Conservation (phyloP, 2,329 filamentous ascomycete genomes). For the Aureobasidium sp. region DNA sequence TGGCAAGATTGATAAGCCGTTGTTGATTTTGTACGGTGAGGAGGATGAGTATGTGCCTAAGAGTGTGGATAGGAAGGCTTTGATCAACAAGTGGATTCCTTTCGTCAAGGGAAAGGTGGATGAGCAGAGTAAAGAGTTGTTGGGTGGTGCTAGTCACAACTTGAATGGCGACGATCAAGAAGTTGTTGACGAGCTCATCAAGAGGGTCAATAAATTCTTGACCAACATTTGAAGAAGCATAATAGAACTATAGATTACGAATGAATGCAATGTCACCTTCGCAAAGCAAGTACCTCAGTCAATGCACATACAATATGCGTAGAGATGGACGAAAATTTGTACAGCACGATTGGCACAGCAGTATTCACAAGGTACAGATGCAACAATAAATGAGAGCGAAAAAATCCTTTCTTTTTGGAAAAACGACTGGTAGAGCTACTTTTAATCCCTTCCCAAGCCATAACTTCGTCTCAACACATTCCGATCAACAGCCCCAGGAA, state of each 20-base stretch:
- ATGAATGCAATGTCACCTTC: not conserved
- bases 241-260: not conserved
- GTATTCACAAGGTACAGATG: not conserved
- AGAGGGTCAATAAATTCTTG: conserved; percentile 44
- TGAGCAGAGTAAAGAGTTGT: conserved; percentile 41
- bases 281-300: not conserved
- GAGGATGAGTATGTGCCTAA: conserved; percentile 59
- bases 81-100: conserved; percentile 53
- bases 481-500: conserved; percentile 2
- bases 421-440: conserved; percentile 10
- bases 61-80: conserved; percentile 49
- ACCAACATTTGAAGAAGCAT: not conserved
- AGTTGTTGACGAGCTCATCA: conserved; percentile 44
- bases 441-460: conserved; percentile 11
- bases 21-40: conserved; percentile 60
- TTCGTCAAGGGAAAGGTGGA: conserved; percentile 44
- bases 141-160: conserved; percentile 47
- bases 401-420: conserved; percentile 8
- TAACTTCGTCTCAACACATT: not conserved
- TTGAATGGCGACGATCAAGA: conserved; percentile 40
- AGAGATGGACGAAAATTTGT: not conserved
- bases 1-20: conserved; percentile 49
- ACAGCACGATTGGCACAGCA: not conserved
- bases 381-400: not conserved
- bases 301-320: too few species aligned